Conservation (phyloP, 768 basidiomycete species). For the Trametes gibbosa region DNA sequence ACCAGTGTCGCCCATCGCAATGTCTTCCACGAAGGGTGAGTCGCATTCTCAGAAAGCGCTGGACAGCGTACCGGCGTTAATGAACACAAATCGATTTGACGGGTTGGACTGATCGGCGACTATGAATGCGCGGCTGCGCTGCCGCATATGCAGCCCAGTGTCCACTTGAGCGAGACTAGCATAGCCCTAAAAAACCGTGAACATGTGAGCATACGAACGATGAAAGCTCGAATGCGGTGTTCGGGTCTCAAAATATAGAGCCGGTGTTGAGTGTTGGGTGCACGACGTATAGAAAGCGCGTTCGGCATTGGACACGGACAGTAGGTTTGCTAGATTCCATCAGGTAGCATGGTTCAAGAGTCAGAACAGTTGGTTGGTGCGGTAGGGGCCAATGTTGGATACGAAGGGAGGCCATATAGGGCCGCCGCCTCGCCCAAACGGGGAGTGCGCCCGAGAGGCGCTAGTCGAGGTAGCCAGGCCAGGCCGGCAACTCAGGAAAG, state of each 20-base stretch:
- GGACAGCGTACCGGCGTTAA: constrained; percentile 60
- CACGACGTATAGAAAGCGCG: too few species aligned
- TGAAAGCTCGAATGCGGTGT: too few species aligned
- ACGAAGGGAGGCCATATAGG: not conserved
- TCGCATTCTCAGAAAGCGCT: not conserved
- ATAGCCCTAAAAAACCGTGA: constrained; percentile 50
- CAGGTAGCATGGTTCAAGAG: too few species aligned
- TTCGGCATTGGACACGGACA: too few species aligned
- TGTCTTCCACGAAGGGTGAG: constrained; percentile 43
- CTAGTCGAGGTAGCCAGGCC: not conserved
- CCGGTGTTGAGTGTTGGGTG: too few species aligned
- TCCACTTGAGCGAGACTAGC: constrained; percentile 63
- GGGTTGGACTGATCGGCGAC: constrained; percentile 58
- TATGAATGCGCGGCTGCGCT: constrained; percentile 75
- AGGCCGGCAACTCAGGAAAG: too few species aligned
- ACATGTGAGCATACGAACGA: not conserved
- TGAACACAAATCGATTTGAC: constrained; percentile 64
- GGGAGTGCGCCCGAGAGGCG: not conserved
- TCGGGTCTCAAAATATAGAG: too few species aligned
- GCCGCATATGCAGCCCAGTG: constrained; percentile 76
- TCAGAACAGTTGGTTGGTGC: not conserved
- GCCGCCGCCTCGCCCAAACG: not conserved
- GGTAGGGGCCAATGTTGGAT: not conserved
- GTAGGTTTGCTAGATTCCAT: too few species aligned
- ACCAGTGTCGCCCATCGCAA: constrained; percentile 80